Conservation (phyloP, 169 alveolate species). For the Plasmodium fragile region DNA sequence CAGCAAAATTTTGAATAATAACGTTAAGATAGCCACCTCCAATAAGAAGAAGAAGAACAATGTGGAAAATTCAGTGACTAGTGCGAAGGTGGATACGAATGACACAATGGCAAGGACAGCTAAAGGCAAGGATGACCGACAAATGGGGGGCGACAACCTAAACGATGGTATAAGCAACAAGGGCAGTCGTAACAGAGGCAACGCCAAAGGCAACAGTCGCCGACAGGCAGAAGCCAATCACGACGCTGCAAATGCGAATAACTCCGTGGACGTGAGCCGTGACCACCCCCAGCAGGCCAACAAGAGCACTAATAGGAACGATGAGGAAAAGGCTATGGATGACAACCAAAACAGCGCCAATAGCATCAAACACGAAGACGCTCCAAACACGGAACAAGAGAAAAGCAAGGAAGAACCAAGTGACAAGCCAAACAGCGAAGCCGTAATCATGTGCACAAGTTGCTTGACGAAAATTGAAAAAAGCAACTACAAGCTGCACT, state of each 20-base stretch:
- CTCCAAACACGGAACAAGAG: not conserved
- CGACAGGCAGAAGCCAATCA: not conserved
- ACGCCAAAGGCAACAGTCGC: not conserved
- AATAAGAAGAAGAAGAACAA: constrained; percentile 37
- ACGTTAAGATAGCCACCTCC: constrained; percentile 62
- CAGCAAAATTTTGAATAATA: constrained; percentile 58
- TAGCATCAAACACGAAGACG: not conserved
- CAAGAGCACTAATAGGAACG: not conserved
- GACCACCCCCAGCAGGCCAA: not conserved
- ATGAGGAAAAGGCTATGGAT: not conserved
- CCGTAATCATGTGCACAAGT: constrained; percentile 81
- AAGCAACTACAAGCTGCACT: constrained; percentile 80
- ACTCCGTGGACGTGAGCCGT: not conserved
- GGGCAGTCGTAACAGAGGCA: not conserved
- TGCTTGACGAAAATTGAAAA: constrained; percentile 82
- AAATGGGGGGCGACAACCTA: not conserved
- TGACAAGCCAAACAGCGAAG: constrained; percentile 14
- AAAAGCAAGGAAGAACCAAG: not conserved
- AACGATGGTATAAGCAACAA: not conserved
- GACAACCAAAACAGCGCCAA: not conserved
- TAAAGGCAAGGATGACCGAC: not conserved
- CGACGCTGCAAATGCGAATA: not conserved
- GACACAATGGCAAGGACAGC: constrained; percentile 5
- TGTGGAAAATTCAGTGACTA: not conserved
- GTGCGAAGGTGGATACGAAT: not conserved